A percentile compares a stretch with the other conserved stretches of the same genome.
These are phyloP conservation scores for Boletus reticulatus DNA, from an alignment of 768 basidiomycete genomes.

Conservation along the genomic window DNA sequence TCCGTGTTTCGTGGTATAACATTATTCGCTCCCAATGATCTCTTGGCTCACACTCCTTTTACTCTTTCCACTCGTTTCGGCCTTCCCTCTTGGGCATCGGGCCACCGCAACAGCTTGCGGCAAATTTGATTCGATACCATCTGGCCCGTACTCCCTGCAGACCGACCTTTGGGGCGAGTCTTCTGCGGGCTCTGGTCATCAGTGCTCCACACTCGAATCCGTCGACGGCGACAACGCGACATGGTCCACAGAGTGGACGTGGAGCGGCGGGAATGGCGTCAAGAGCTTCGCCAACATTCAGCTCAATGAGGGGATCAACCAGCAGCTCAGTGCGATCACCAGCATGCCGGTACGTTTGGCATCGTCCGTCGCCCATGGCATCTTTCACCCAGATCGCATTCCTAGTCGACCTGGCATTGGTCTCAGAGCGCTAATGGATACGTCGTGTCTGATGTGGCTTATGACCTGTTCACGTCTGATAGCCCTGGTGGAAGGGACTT, in stretches of 20 bases:
- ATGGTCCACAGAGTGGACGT: conserved; percentile 55
- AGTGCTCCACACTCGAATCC: conserved; percentile 48
- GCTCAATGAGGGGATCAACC: conserved; percentile 48
- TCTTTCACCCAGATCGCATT: not conserved
- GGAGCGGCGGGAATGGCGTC: conserved; percentile 50
- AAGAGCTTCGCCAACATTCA: conserved; percentile 65
- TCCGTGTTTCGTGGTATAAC: not conserved
- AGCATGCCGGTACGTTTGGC: conserved; percentile 50
- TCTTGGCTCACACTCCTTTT: conserved; percentile 9
- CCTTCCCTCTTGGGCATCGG: not conserved
- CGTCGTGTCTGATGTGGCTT: conserved; percentile 56
- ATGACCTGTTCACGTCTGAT: conserved; percentile 60
- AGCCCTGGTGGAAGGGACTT: conserved; percentile 44
- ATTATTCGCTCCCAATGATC: conserved; percentile 10
- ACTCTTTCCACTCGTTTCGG: conserved; percentile 22
- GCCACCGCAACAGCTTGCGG: conserved; percentile 30
- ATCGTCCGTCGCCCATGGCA: not conserved
- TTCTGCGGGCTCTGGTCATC: conserved; percentile 45
- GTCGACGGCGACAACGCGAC: conserved; percentile 40
- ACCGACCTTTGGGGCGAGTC: conserved; percentile 47
- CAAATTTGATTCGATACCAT: conserved; percentile 49
- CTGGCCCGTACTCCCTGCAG: conserved; percentile 46
- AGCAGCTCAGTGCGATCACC: conserved; percentile 50
- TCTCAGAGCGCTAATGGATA: conserved; percentile 39
- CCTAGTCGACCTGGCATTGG: conserved; percentile 58